Evolutionary conservation across 1,284 basidiomycete genomes (phyloP).

Genomic region (Marasmius fiardii): DNA sequence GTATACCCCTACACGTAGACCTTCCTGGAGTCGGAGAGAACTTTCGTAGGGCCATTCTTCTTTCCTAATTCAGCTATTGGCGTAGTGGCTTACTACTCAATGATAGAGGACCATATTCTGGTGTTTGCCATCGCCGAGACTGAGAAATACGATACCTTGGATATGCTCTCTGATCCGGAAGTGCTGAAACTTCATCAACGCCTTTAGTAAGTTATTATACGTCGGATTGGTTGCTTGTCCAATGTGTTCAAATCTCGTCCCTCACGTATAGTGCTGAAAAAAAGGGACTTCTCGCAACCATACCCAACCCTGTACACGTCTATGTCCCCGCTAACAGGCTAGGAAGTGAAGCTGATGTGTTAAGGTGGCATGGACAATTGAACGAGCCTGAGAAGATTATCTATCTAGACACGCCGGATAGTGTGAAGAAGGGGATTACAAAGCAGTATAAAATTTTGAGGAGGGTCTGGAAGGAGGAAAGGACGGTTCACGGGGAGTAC

Average conservation of each 20-base stretch:
- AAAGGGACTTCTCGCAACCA: neutral
- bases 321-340: neutral
- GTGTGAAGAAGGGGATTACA: neutral
- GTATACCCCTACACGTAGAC: neutral
- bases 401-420: neutral
- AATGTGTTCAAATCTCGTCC: too few species aligned
- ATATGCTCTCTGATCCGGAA: neutral
- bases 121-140: neutral
- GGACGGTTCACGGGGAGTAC: conserved; percentile 1
- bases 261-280: neutral
- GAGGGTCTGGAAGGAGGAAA: neutral
- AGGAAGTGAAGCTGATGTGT: neutral
- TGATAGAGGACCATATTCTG: conserved; percentile 1
- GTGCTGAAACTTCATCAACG: neutral
- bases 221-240: too few species aligned
- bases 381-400: neutral
- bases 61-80: neutral
- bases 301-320: neutral
- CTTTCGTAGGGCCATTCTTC: neutral
- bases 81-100: neutral
- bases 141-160: neutral
- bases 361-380: neutral
- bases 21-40: conserved; percentile 4
- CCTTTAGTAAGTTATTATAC: neutral
- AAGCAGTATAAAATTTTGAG: neutral